Conservation (phyloP, 768 basidiomycete genomes). For the Lactarius psammicola region DNA sequence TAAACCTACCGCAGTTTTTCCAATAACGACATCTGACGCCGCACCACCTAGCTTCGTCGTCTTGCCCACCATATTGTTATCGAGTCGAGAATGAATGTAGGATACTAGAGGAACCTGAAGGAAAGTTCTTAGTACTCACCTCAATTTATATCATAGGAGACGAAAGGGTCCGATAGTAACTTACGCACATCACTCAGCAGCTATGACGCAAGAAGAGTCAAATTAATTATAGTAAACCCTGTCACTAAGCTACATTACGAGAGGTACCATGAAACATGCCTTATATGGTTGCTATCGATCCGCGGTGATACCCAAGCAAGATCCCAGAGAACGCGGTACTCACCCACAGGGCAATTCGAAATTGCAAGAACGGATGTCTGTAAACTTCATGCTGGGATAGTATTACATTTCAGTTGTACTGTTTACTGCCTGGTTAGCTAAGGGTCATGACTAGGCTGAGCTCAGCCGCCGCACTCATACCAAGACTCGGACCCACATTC, state of each 20-base stretch:
- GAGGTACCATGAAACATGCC: neutral
- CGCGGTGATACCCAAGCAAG: no score
- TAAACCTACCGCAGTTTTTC: constrained; percentile 40
- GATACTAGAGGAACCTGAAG: neutral
- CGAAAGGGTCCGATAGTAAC: neutral
- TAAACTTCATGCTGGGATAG: no score
- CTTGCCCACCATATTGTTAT: constrained; percentile 33
- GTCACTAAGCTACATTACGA: neutral
- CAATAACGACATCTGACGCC: constrained; percentile 39
- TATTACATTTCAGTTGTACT: no score
- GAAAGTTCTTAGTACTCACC: neutral
- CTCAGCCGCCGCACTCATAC: no score
- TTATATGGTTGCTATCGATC: no score
- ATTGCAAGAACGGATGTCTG: no score
- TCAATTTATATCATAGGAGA: neutral
- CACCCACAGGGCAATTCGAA: no score
- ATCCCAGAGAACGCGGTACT: no score
- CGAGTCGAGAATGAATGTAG: neutral
- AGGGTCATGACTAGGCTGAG: no score
- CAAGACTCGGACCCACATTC: neutral
- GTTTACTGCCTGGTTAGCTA: no score
- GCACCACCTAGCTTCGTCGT: constrained; percentile 42
- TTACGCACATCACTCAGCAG: neutral
- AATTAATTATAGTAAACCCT: neutral
- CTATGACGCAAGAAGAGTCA: neutral